Base-by-base conservation (phyloP, 2,329 filamentous ascomycete genomes). In the Taxawa tesnikishii region DNA sequence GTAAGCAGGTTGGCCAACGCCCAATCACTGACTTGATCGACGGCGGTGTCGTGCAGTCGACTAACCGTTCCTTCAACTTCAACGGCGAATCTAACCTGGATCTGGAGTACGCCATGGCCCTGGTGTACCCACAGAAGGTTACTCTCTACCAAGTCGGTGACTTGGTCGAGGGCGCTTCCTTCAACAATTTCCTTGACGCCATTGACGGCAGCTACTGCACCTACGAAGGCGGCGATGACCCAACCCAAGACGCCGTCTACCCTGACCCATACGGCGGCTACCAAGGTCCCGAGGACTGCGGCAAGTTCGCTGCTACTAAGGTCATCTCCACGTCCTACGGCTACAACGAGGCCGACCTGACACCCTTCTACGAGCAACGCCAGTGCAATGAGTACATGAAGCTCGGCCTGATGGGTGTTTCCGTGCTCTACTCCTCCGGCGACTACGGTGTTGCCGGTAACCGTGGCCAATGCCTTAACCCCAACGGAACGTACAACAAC, bases 361-460 rank as follows among this genome's bases (percentile, higher is more conserved):
- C 64, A 1, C 51, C 55, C 5, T 53, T 50, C 35, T 73, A 73
- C 44, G 59, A 65, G 38, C 42, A 55, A 29, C 56, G 69, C 3
- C 68, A 73, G 48, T 73, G 68, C 45, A 51, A 57, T 34, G 67
- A 72, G 53, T 72, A 67, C 48, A 62, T 71, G 60, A 73, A 73
- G 53, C 60, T 73, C 2, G 67, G 63, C 12, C 58, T 71, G 18
- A 60, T 62, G 43, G 68, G 67, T 13, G 56, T 68, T 8, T 62
- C 62, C 2, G 50, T 73, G 11, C 37, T 72, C 19, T 68, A 64
- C 41, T 63, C 65, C 1, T 63, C 59, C 3, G 67, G 66, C n/a
- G 66, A 70, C 45, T 59, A 49, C 31, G 52, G 53, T 24, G 53
- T 55, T 6, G 50, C 49, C 13, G 46, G 45, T 15, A 47, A 53